These are phyloP conservation scores for Aspergillus sclerotialis DNA, from an alignment of 2,329 filamentous ascomycete species.

Conservation along the genomic window DNA sequence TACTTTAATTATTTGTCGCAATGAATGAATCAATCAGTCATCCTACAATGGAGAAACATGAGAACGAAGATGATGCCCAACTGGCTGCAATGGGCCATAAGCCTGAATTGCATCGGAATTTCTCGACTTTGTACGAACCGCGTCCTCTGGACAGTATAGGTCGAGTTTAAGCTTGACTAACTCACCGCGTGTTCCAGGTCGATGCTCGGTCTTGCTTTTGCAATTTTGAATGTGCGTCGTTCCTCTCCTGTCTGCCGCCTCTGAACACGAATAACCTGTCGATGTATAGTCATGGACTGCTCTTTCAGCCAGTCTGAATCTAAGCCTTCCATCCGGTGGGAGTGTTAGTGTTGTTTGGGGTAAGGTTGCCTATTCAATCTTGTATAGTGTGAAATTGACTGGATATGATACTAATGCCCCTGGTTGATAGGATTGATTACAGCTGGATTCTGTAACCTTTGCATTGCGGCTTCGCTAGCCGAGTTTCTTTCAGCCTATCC, in stretches of 20 bases:
- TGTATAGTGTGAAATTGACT: not conserved
- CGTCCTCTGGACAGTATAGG: not conserved
- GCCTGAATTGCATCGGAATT: conserved; percentile 52
- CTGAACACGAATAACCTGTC: not conserved
- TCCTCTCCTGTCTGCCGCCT: not conserved
- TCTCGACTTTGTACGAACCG: conserved; percentile 45
- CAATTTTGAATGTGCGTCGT: conserved; percentile 48
- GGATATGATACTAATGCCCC: not conserved
- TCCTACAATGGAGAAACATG: conserved; percentile 5
- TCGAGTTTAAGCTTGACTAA: conserved; percentile 6
- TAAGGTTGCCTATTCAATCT: conserved; percentile 15
- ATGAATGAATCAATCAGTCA: too few species aligned
- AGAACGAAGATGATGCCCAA: conserved; percentile 40
- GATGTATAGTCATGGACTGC: conserved; percentile 52
- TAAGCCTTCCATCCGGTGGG: conserved; percentile 64
- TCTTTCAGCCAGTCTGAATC: conserved; percentile 50
- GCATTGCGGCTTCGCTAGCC: conserved; percentile 60
- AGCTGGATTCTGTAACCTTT: conserved; percentile 63
- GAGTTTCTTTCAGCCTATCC: conserved; percentile 63
- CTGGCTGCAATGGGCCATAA: conserved; percentile 52
- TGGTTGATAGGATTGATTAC: conserved; percentile 38
- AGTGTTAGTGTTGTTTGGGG: conserved; percentile 68
- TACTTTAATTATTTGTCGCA: too few species aligned
- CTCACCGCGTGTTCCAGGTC: conserved; percentile 25
- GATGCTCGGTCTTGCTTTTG: conserved; percentile 57